Base-by-base conservation (phyloP, 202 grass and related monocot species). In the Setaria viridis region DNA sequence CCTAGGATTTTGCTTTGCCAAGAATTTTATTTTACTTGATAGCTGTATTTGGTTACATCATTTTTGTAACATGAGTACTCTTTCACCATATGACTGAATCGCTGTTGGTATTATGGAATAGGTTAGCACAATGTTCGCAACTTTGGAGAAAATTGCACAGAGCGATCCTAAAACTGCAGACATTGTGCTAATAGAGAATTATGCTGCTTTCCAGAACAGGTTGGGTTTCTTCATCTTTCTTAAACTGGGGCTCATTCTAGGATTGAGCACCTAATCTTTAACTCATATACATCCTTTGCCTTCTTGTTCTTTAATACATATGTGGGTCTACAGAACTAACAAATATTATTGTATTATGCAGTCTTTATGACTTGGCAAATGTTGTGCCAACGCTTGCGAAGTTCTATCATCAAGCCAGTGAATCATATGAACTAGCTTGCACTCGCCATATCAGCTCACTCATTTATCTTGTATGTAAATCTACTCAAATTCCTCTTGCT, bases 151-250 rank as follows among this genome's bases (percentile, higher is more conserved):
- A 88, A 94, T 99, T 76, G 94, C 97, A 81, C 97, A 97, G 77
- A 90, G 94, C 76, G 97, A 99, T 82, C 83, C 94, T 33, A 99
- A 90, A 86, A 94, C 76, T 87, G 90, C 87, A 12, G 97, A 99
- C 41, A 94, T 99, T 78, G 85, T 97, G 79, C 66, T 99, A 59
- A 94, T 99, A 74, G 97, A 97, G 80, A 99, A 99, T 42, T 97
- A 99, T 87, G 97, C 97, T 69, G 94, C 97, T 79, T 99, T 99
- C 71, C 94, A 97, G 80, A 99, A 97, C 89, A 99, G 97, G 97
- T 97, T 87, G 76, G 47, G 16, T 70, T 85, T 87, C 57, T 30
- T 76, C 29, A 35, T 84, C 25, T 70, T 15, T 63, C 32, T 14
- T 54, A 75, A 79, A 50, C 49, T 5, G 20, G 29, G 13, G 46